Base-by-base conservation (phyloP, 495 filamentous ascomycete species). In the Jackrogersella multiformis region DNA sequence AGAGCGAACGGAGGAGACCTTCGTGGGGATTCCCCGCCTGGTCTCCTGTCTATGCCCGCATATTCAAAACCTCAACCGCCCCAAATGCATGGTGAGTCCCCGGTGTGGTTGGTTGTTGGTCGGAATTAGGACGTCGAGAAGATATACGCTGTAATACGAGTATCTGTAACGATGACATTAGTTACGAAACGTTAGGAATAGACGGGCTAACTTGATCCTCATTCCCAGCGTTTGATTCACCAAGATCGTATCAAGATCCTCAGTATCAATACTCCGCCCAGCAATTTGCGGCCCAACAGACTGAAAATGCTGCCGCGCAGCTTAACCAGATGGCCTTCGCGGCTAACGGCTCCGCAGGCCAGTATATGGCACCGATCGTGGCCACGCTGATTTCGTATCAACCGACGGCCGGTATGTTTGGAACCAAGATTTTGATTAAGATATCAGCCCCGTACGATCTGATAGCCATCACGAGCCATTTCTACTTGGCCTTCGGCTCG, bases 401-500 rank as follows among this genome's bases (percentile, higher is more conserved):
- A 32, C 94, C 95, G 13, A 79, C 80, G 34, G 76, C 82, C 67
- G 95, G 94, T 21, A 72, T 80, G 2, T 82, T 85, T 72, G 91
- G 91, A 51, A 89, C 89, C 12, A 84, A 86, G 63, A 79, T 97
- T 6, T 79, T 83, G 39, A 84, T 97, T 51, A 87, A 90, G 73
- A 86, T 97, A 44, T 85, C 87, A 63, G 89, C 88, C 10, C 84
- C 87, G 26, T 90, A 90, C 74, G 92, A 97, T 65, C 64, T 84
- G 42, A 58, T 76, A 21, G 77, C 88, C 16, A 81, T 89, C 68
- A 81, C 84, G 16, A 81, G 86, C 2, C 80, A 79, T 36, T 85
- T 91, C 64, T 87, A 81, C 65, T 77, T 97, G 21, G 86, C 88
- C 30, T 96, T 97, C 73, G 94, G 92, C 7, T 82, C 85, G 5